These are phyloP conservation scores for Cytospora schulzeri DNA, from an alignment of 2,329 filamentous ascomycete species.

Conservation along the genomic window DNA sequence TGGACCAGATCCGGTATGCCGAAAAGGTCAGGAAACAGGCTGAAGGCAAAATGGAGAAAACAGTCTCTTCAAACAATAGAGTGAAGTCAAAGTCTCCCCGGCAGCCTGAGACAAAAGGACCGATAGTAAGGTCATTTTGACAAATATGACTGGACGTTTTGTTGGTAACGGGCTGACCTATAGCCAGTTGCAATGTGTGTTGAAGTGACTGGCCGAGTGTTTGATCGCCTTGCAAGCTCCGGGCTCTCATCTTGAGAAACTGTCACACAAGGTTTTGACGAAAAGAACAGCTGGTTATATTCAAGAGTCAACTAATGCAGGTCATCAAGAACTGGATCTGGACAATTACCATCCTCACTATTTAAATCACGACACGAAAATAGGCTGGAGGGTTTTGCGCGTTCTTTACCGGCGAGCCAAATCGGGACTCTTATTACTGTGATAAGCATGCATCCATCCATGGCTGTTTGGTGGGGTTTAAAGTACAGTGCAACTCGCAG, in stretches of 20 bases:
- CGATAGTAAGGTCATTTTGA: conserved; percentile 8
- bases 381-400: not conserved
- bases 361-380: not conserved
- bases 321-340: not conserved
- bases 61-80: conserved; percentile 10
- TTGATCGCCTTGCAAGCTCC: not conserved
- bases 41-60: conserved; percentile 12
- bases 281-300: not conserved
- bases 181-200: not conserved
- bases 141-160: not conserved
- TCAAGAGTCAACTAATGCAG: not conserved
- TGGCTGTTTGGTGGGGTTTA: too few relatives aligned
- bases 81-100: conserved; percentile 17
- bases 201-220: not conserved
- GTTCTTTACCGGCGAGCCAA: not conserved
- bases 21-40: conserved; percentile 1
- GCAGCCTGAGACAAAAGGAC: conserved; percentile 1
- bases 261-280: not conserved
- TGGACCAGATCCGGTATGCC: not conserved
- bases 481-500: too few relatives aligned
- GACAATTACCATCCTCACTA: too few relatives aligned
- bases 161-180: not conserved
- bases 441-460: too few relatives aligned
- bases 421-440: too few relatives aligned
- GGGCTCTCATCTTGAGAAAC: not conserved